Percentiles rank a stretch among this genome's conserved stretches.
phyloP scores from a whole-genome alignment of 345 rosid species.

The Jatropha curcas region DNA sequence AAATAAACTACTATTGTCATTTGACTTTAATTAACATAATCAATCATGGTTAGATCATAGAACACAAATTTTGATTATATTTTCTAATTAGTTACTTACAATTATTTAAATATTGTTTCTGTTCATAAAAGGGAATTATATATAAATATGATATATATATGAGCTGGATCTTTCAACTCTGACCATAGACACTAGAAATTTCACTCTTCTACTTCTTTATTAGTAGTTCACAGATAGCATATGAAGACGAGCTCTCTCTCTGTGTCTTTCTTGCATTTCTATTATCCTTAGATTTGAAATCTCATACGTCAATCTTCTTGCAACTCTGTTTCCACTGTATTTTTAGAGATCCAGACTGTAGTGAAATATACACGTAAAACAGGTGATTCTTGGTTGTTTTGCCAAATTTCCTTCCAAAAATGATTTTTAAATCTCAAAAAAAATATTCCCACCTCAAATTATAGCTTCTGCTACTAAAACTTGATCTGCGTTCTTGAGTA shows the following conservation, averaged over 20 bases:
- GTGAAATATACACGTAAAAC: neutral
- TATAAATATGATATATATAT: neutral
- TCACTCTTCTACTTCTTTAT: constrained; percentile 22
- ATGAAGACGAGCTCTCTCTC: constrained; percentile 8
- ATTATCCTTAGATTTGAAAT: constrained; percentile 23
- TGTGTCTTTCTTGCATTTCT: constrained; percentile 2
- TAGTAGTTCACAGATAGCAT: constrained; percentile 20
- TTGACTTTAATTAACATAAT: constrained; percentile 5
- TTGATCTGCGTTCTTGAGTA: constrained; percentile 30
- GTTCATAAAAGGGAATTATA: neutral
- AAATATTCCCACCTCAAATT: constrained; percentile 21
- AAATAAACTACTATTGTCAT: neutral
- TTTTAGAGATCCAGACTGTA: constrained; percentile 16
- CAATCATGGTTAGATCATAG: neutral
- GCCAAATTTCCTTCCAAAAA: neutral
- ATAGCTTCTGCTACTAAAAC: constrained; percentile 6
- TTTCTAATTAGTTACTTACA: neutral
- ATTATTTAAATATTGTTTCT: too few relatives aligned
- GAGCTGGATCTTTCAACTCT: constrained; percentile 29
- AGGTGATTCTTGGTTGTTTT: neutral
- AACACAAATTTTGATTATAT: constrained; percentile 11
- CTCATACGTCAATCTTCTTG: constrained; percentile 11
- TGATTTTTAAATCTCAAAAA: constrained; percentile 20
- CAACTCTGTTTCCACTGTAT: constrained; percentile 26
- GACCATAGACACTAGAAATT: constrained; percentile 7